These are phyloP conservation scores for Diaporthe sp. DNA, from an alignment of 2,329 filamentous ascomycete species.

Conservation along the genomic window DNA sequence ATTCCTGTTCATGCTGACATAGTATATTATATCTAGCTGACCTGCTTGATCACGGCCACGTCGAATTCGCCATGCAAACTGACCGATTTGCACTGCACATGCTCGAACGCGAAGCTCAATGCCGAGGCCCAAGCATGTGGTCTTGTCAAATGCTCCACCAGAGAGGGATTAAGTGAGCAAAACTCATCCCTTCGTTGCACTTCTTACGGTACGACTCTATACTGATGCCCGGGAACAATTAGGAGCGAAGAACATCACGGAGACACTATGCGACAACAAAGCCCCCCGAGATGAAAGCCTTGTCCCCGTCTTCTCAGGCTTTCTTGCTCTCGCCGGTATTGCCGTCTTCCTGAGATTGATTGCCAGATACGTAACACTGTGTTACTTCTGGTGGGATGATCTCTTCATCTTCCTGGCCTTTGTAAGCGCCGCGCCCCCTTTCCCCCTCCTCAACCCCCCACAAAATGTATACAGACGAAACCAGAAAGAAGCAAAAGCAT, in stretches of 20 bases:
- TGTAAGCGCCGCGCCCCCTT: neutral
- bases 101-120: constrained; percentile 7
- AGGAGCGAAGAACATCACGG: constrained; percentile 26
- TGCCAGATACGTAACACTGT: constrained; percentile 1
- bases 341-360: neutral
- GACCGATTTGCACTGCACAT: constrained; percentile 22
- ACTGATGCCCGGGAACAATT: neutral
- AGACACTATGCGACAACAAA: constrained; percentile 9
- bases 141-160: constrained; percentile 9
- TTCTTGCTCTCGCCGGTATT: constrained; percentile 10
- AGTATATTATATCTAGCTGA: neutral
- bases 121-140: neutral
- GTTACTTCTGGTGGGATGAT: constrained; percentile 30
- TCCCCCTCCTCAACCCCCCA: neutral
- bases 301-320: constrained; percentile 2
- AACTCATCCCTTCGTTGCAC: too few relatives aligned
- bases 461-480: neutral
- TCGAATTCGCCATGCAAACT: neutral
- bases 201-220: neutral
- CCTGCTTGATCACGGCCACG: constrained; percentile 2
- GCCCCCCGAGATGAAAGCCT: neutral
- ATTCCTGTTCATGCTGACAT: neutral
- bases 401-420: constrained; percentile 24
- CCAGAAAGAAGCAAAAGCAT: neutral
- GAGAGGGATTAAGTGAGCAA: constrained; percentile 14